Percentiles rank a stretch among this genome's conserved stretches.
Conservation (phyloP, 805 yeast species). For the Metschnikowia corniflorae region DNA sequence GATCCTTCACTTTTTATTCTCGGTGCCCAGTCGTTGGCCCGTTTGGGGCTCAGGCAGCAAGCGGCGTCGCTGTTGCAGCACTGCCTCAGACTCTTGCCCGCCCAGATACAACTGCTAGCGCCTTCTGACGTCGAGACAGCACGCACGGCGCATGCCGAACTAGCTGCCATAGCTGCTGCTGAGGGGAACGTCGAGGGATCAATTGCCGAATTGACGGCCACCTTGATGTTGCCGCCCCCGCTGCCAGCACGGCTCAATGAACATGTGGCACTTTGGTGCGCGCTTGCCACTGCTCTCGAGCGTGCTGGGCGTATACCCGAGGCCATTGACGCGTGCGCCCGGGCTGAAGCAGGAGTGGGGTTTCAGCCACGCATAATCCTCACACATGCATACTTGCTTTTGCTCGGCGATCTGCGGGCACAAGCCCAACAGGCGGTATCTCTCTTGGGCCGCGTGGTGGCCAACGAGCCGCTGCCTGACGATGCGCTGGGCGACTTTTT, state of each 20-base stretch:
- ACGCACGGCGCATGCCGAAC: conserved; percentile 50
- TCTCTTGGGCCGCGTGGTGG: conserved; percentile 18
- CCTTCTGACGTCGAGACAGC: conserved; percentile 43
- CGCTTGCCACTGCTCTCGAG: conserved; percentile 49
- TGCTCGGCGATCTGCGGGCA: conserved; percentile 27
- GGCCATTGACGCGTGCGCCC: conserved; percentile 49
- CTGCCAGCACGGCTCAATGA: conserved; percentile 43
- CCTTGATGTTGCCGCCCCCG: conserved; percentile 50
- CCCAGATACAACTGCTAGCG: conserved; percentile 23
- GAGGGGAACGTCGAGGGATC: conserved; percentile 49
- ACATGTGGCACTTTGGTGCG: conserved; percentile 51
- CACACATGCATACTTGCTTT: conserved; percentile 48
- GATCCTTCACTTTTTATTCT: conserved; percentile 48
- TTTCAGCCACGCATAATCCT: conserved; percentile 42
- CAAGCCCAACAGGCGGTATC: conserved; percentile 19
- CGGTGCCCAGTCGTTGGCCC: conserved; percentile 46
- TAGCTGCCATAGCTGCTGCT: conserved; percentile 52
- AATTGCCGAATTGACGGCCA: conserved; percentile 47
- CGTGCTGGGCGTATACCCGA: conserved; percentile 47
- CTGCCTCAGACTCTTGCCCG: conserved; percentile 41
- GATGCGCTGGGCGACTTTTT: conserved; percentile 45
- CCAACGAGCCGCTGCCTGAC: conserved; percentile 17
- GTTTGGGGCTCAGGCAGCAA: conserved; percentile 41
- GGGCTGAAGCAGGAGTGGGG: conserved; percentile 45
- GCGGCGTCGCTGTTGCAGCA: conserved; percentile 47